These are phyloP conservation scores for Alternaria arbusti DNA, from an alignment of 2,329 filamentous ascomycete species.

Conservation along the genomic window DNA sequence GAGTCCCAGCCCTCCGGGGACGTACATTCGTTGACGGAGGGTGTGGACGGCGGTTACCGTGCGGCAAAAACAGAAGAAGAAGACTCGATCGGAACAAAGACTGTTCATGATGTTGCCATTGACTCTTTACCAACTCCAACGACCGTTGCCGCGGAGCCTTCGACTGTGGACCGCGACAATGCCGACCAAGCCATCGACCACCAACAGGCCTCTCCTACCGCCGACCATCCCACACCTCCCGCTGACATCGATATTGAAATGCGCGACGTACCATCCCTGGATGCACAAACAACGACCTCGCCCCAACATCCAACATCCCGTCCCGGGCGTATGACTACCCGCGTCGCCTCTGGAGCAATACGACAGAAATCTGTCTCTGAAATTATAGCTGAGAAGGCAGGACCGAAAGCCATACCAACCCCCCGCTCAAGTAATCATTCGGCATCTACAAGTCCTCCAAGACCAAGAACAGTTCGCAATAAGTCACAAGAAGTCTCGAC, in stretches of 20 bases:
- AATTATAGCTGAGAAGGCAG: slow-evolving; percentile 67
- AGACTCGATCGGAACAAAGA: slow-evolving; percentile 15
- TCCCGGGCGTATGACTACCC: slow-evolving; percentile 68
- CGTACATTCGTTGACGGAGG: slow-evolving; percentile 29
- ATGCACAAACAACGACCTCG: slow-evolving; percentile 9
- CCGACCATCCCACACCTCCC: slow-evolving; percentile 45
- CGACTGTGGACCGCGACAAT: slow-evolving; percentile 29
- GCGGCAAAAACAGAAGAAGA: slow-evolving; percentile 10
- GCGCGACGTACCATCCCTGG: slow-evolving; percentile 31
- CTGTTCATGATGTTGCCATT: slow-evolving; percentile 25
- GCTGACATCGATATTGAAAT: slow-evolving; percentile 45
- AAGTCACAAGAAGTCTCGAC: slow-evolving; percentile 72
- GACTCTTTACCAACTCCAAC: slow-evolving; percentile 47
- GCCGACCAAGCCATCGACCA: slow-evolving; percentile 17
- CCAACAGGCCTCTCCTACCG: slow-evolving; percentile 16
- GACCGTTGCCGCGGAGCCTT: slow-evolving; percentile 42
- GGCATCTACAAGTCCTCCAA: slow-evolving; percentile 31
- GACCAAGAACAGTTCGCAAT: slow-evolving; percentile 26
- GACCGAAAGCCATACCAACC: slow-evolving; percentile 52
- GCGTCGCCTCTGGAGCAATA: slow-evolving; percentile 73
- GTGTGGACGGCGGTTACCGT: slow-evolving; percentile 26
- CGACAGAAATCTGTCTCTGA: slow-evolving; percentile 76
- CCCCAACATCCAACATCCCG: slow-evolving; percentile 33
- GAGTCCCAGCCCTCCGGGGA: slow-evolving; percentile 21
- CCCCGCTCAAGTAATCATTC: slow-evolving; percentile 40